Evolutionary conservation across 2,329 filamentous ascomycete species (phyloP).

Genomic region (Tolypocladium pustulatum): DNA sequence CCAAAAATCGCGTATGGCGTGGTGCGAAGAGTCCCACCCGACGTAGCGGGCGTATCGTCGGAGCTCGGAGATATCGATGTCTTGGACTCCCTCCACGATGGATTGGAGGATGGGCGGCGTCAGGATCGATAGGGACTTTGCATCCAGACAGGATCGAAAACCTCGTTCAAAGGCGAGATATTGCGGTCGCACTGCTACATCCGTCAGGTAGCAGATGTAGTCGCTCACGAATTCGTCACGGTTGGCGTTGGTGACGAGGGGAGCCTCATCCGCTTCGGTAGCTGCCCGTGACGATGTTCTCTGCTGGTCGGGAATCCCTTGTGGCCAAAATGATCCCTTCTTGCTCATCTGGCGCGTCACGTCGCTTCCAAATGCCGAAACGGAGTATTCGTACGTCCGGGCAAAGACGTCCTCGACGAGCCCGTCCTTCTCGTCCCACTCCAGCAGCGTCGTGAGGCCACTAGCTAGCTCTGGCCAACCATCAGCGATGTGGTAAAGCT

Average conservation of each 20-base stretch:
- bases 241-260: constrained; percentile 72
- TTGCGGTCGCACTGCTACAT: constrained; percentile 66
- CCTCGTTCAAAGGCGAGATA: constrained; percentile 72
- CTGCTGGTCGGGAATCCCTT: constrained; percentile 26
- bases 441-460: constrained; percentile 60
- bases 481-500: constrained; percentile 68
- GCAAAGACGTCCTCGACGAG: constrained; percentile 73
- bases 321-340: constrained; percentile 38
- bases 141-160: constrained; percentile 65
- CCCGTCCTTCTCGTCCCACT: constrained; percentile 67
- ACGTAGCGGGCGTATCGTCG: constrained; percentile 67
- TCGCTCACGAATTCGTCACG: constrained; percentile 69
- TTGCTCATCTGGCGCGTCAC: constrained; percentile 46
- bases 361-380: constrained; percentile 44
- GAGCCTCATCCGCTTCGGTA: constrained; percentile 40
- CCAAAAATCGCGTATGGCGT: constrained; percentile 75
- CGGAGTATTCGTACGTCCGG: constrained; percentile 78
- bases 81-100: constrained; percentile 72
- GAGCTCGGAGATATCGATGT: constrained; percentile 68
- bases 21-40: constrained; percentile 62
- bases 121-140: constrained; percentile 62
- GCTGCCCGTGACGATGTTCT: constrained; percentile 14
- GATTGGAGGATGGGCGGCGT: constrained; percentile 60
- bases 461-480: constrained; percentile 77
- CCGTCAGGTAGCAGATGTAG: constrained; percentile 75